Evolutionary conservation across 2,329 filamentous ascomycete genomes (phyloP), one percentile per base, ranked within the genome.

Genomic region (Exophiala viscosa): DNA sequence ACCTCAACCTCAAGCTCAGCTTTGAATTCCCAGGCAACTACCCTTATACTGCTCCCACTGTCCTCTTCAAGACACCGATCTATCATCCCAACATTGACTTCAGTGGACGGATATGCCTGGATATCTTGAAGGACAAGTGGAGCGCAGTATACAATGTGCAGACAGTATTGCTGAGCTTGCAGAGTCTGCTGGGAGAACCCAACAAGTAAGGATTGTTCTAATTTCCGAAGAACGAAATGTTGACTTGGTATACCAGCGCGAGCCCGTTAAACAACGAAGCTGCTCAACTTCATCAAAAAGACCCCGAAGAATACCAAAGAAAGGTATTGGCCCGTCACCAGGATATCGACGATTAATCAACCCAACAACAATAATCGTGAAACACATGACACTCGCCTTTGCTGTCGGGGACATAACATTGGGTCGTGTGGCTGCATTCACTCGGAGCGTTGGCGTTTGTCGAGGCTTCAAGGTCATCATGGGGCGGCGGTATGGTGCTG

Each of bases 71-170:
- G 77, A 99, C 95, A 5, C 93, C 93, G 34, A 96, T 99, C 73
- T 99, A 97, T 78, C 93, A 99, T 72, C 93, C 93, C 48, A 99
- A 99, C 65, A 89, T 99, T 64, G 93, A 99, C 75, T 96, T 99
- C 76, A 91, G 88, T 3, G 93, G 93, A 36, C 83, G 93, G 51
- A 99, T 99, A 72, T 99, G 93, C 71, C 80, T 99, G 56, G 95
- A 99, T 67, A 99, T 99, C 62, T 79, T 99, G 60, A 97, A 96
- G 80, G 93, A 97, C 72, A 96, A 96, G 76, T 99, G 93, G 93
- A 96, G 90, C 54, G 90, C 93, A 14, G 91, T 95, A 39, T 95
- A 96, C 80, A 97, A 97, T 67, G 90, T 95, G 57, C 89, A 95
- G 71, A 95, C 87, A 42, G 89, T 99, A 42, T 77, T 99, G 50